Conservation (phyloP, 495 filamentous ascomycete genomes). For the Neurospora sp. region DNA sequence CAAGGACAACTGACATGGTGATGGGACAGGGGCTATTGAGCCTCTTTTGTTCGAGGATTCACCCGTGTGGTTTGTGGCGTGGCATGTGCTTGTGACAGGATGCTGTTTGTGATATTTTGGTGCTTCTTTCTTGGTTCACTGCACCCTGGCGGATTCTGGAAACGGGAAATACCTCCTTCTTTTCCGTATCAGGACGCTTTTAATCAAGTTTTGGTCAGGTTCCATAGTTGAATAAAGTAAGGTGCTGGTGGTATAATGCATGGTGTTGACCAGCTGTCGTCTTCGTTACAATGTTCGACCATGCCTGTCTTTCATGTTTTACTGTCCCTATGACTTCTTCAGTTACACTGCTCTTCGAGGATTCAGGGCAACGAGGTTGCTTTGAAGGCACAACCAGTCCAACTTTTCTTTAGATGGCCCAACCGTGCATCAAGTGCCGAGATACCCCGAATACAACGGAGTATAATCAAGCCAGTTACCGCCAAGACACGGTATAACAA, state of each 20-base stretch:
- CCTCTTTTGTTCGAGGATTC: neutral
- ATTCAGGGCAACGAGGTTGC: neutral
- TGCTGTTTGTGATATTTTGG: neutral
- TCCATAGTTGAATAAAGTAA: neutral
- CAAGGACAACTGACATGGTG: neutral
- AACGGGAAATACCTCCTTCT: neutral
- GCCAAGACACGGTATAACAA: conserved; percentile 13
- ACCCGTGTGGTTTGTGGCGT: neutral
- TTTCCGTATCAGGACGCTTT: neutral
- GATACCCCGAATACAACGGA: neutral
- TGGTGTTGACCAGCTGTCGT: neutral
- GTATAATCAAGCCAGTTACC: conserved; percentile 5
- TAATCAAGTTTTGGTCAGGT: neutral
- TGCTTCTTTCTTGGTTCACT: neutral
- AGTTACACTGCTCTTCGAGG: too few relatives aligned
- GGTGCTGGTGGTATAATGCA: neutral
- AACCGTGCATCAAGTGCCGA: neutral
- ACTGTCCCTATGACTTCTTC: neutral
- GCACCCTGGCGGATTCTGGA: neutral
- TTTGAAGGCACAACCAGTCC: neutral
- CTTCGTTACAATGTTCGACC: too few relatives aligned
- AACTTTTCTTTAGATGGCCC: neutral
- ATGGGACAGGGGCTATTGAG: neutral
- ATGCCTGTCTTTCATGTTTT: neutral
- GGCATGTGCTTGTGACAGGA: neutral